Base-by-base conservation (phyloP, 805 yeast genomes). In the Yarrowia alimentaria region DNA sequence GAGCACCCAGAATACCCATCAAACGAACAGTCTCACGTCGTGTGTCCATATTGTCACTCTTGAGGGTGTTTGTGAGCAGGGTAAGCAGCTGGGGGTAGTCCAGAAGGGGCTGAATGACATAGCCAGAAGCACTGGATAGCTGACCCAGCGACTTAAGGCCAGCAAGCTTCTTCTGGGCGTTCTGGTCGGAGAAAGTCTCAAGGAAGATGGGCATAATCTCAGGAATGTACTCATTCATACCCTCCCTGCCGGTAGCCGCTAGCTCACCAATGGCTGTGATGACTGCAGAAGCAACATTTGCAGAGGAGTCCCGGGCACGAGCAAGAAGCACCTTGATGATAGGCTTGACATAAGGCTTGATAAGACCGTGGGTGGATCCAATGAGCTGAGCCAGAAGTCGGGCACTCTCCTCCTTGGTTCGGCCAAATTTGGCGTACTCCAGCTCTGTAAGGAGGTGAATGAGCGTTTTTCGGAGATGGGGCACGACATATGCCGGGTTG, bases 401-500 rank as follows among this genome's bases (percentile, higher is more conserved):
- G 0, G 96, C 94, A 54, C 89, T 82, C 62, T 90, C 96, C 64
- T 93, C 99, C 58, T 84, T 85, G 57, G 81, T 83, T 19, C 84
- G 67, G 25, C 88, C 76, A 35, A 81, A 77, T 9, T 83, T 80
- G 1, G 95, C 85, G 64, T 82, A 89, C 60, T 89, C 95, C 45
- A 93, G 69, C 54, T 86, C 85, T 0, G 96, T 88, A 37, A 94
- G 65, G 11, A 90, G 72, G 63, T 91, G 97, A 34, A 93, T 79
- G 55, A 94, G 68, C 0, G 91, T 80, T 63, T 88, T 91, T 58
- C 98, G 75, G 50, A 93, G 71, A 0, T 95, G 86, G 0, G 99
- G 99, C 29, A 91, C 89, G 56, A 93, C 86, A 65, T 88, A 91
- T 0, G 99, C 97, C 0, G 99, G 98, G 60, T 93, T 93, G 31